A percentile compares a stretch with the other conserved stretches of the same genome.
These are phyloP conservation scores for Suhomyces bokatorum DNA, from an alignment of 1,139 yeast genomes.

Conservation along the genomic window DNA sequence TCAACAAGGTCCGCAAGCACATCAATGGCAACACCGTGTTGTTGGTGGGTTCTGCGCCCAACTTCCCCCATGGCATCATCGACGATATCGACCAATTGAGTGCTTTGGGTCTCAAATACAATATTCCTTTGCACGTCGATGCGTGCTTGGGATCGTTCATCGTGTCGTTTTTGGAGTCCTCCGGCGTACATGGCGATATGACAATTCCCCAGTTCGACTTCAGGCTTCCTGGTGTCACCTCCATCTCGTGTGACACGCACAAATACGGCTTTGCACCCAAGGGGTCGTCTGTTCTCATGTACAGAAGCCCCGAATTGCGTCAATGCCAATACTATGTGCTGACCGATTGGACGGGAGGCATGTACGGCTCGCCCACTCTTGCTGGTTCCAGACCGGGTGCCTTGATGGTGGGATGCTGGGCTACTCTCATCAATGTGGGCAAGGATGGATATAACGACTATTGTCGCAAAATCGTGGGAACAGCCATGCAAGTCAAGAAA, in stretches of 20 bases:
- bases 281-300: slow-evolving; percentile 92
- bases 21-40: slow-evolving; percentile 80
- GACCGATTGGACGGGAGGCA: slow-evolving; percentile 90
- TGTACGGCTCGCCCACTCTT: slow-evolving; percentile 93
- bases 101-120: slow-evolving; percentile 58
- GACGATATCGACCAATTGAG: slow-evolving; percentile 83
- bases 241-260: slow-evolving; percentile 96
- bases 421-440: slow-evolving; percentile 80
- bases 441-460: slow-evolving; percentile 71
- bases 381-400: slow-evolving; percentile 99
- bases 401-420: slow-evolving; percentile 96
- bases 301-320: slow-evolving; percentile 65
- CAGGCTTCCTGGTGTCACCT: slow-evolving; percentile 90
- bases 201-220: slow-evolving; percentile 75
- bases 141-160: slow-evolving; percentile 94
- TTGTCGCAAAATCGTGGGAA: slow-evolving; percentile 64
- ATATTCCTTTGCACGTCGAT: slow-evolving; percentile 88
- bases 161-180: slow-evolving; percentile 72
- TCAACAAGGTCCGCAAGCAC: slow-evolving; percentile 58
- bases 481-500: slow-evolving; percentile 58
- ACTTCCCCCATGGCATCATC: slow-evolving; percentile 93
- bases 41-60: slow-evolving; percentile 92
- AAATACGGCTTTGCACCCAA: slow-evolving; percentile 98
- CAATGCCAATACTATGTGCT: slow-evolving; percentile 81
- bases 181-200: slow-evolving; percentile 51